These are phyloP conservation scores for Aureobasidium sp. DNA, from an alignment of 2,329 filamentous ascomycete genomes.

Conservation along the genomic window DNA sequence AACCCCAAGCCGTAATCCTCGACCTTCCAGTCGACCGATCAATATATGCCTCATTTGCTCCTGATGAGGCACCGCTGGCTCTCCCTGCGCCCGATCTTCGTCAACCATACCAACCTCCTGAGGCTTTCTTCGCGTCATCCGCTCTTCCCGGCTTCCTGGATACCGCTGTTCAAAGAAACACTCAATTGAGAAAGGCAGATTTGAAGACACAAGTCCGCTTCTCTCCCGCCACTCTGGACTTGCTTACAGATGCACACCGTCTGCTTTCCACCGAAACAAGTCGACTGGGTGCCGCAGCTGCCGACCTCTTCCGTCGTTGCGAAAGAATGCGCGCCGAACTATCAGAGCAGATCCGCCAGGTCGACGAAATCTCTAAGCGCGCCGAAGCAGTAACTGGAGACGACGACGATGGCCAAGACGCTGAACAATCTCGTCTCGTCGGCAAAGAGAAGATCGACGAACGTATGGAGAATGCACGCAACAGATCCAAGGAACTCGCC, in stretches of 20 bases:
- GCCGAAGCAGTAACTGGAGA: constrained; percentile 59
- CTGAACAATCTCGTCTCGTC: constrained; percentile 7
- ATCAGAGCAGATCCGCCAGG: constrained; percentile 57
- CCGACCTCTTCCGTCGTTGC: constrained; percentile 65
- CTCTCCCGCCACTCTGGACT: constrained; percentile 60
- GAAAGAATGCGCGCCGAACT: constrained; percentile 61
- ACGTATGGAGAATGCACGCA: constrained; percentile 47
- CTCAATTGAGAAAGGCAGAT: constrained; percentile 52
- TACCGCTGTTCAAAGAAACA: constrained; percentile 38
- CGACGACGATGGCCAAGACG: constrained; percentile 38
- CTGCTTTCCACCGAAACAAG: constrained; percentile 62
- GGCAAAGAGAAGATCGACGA: constrained; percentile 48
- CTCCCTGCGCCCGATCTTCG: constrained; percentile 50
- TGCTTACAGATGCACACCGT: constrained; percentile 66
- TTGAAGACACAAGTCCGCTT: constrained; percentile 61
- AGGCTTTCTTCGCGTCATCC: constrained; percentile 51
- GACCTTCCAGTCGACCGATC: constrained; percentile 36
- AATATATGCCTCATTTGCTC: constrained; percentile 15
- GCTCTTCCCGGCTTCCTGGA: constrained; percentile 50
- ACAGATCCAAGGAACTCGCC: constrained; percentile 49
- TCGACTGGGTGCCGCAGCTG: constrained; percentile 58
- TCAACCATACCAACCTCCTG: constrained; percentile 56
- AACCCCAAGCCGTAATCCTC: constrained; percentile 44
- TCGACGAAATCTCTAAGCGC: constrained; percentile 55
- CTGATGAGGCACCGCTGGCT: constrained; percentile 15